phyloP scores from a whole-genome alignment of 2,329 filamentous ascomycete species.

The Calonectria pteridis region DNA sequence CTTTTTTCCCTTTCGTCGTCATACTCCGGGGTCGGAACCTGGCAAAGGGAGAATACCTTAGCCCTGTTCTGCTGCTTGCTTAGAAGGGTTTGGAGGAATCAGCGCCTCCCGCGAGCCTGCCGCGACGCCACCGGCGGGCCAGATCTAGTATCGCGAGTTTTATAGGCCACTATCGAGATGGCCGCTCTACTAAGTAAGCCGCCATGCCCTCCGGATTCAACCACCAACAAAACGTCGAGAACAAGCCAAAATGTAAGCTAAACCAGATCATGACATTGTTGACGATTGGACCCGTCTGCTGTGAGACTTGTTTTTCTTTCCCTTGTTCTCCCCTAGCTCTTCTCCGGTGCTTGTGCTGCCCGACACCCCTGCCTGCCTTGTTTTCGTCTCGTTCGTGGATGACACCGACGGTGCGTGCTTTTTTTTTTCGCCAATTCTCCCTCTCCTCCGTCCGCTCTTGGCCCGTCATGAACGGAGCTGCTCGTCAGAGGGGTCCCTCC shows the following conservation, averaged over 20 bases:
- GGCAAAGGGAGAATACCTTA: background rate
- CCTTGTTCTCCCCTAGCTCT: background rate
- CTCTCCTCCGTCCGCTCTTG: background rate
- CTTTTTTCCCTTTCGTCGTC: background rate
- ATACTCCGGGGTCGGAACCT: background rate
- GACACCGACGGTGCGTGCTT: slow-evolving; percentile 8
- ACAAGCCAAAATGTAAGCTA: background rate
- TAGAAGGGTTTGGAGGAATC: background rate
- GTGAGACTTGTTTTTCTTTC: background rate
- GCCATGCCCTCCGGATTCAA: background rate
- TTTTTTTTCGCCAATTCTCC: slow-evolving; percentile 3
- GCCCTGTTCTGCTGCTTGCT: background rate
- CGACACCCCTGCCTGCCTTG: slow-evolving; percentile 17
- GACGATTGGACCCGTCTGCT: background rate
- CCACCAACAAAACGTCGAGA: slow-evolving; percentile 3
- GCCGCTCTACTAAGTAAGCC: background rate
- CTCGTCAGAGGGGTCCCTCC: background rate
- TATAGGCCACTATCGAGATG: background rate
- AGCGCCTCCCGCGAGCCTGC: background rate
- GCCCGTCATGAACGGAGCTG: slow-evolving; percentile 29
- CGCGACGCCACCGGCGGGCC: slow-evolving; percentile 8
- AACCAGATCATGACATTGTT: background rate
- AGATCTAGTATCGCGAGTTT: slow-evolving; percentile 1
- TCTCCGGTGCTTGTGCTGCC: slow-evolving; percentile 21
- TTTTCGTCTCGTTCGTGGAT: slow-evolving; percentile 13